Percentiles rank a stretch among this genome's conserved stretches.
phyloP scores from a whole-genome alignment of 345 rosid species.

The Pugionium dolabratum region DNA sequence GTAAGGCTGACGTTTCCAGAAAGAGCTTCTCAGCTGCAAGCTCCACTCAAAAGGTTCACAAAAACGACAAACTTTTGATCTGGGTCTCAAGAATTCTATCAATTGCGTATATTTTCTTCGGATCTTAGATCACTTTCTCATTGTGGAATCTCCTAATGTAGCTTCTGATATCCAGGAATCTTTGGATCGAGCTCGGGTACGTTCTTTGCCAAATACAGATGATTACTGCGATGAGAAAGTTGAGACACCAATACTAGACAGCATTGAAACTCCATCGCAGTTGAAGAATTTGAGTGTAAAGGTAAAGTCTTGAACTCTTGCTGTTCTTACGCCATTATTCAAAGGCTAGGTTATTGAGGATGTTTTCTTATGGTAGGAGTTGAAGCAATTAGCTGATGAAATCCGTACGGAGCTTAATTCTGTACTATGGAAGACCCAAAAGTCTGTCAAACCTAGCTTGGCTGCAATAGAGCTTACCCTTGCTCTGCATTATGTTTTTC shows the following conservation, averaged over 20 bases:
- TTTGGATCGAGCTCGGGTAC: constrained; percentile 41
- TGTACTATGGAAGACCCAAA: constrained; percentile 48
- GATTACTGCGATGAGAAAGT: constrained; percentile 63
- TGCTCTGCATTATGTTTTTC: constrained; percentile 83
- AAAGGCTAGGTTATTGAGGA: neutral
- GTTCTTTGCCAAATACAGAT: constrained; percentile 66
- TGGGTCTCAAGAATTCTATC: constrained; percentile 1
- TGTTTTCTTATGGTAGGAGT: constrained; percentile 53
- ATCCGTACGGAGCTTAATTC: constrained; percentile 63
- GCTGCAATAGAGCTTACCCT: constrained; percentile 79
- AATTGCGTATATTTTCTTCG: neutral
- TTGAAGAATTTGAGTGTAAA: constrained; percentile 67
- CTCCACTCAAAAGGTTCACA: constrained; percentile 49
- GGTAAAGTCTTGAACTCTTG: constrained; percentile 48
- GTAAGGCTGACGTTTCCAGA: constrained; percentile 41
- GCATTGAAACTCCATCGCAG: constrained; percentile 73
- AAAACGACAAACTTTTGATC: constrained; percentile 6
- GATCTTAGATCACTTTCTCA: constrained; percentile 1
- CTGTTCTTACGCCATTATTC: constrained; percentile 2
- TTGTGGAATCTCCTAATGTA: constrained; percentile 26
- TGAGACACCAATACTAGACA: constrained; percentile 75
- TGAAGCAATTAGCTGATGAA: constrained; percentile 73
- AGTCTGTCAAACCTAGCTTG: constrained; percentile 62
- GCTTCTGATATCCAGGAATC: constrained; percentile 46
- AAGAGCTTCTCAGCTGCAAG: constrained; percentile 37